Conservation (phyloP, 345 rosid species). For the Lepidium africanum region DNA sequence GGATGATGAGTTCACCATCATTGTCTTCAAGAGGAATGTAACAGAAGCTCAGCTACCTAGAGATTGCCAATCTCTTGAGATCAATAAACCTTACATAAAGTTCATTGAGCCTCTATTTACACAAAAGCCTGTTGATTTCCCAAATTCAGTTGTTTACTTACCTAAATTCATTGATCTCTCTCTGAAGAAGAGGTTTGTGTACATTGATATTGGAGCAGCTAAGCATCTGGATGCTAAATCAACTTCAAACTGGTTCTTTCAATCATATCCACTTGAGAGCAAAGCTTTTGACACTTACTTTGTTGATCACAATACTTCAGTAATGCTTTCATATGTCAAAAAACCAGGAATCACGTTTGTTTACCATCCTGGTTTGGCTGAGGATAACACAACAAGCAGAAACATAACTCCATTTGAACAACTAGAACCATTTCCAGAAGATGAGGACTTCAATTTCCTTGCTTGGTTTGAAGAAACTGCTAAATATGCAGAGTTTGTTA, state of each 20-base stretch:
- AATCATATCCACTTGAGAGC: slow-evolving; percentile 51
- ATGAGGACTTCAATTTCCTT: slow-evolving; percentile 53
- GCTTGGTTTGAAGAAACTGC: slow-evolving; percentile 70
- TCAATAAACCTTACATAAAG: slow-evolving; percentile 36
- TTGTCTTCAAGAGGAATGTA: slow-evolving; percentile 50
- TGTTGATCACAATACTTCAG: slow-evolving; percentile 72
- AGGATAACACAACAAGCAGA: slow-evolving; percentile 8
- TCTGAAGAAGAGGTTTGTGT: slow-evolving; percentile 38
- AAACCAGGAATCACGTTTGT: slow-evolving; percentile 62
- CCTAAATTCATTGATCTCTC: slow-evolving; percentile 45
- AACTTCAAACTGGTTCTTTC: slow-evolving; percentile 44
- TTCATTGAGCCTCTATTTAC: slow-evolving; percentile 50
- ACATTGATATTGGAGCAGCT: slow-evolving; percentile 59
- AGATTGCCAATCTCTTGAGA: slow-evolving; percentile 45
- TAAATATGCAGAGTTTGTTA: slow-evolving; percentile 51
- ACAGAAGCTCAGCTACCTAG: slow-evolving; percentile 13
- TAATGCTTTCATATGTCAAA: slow-evolving; percentile 50
- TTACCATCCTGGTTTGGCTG: slow-evolving; percentile 67
- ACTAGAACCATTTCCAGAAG: slow-evolving; percentile 40
- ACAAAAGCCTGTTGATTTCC: slow-evolving; percentile 3
- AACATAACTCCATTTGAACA: slow-evolving; percentile 24
- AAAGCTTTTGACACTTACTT: slow-evolving; percentile 53
- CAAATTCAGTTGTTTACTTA: slow-evolving; percentile 5
- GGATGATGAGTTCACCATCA: slow-evolving; percentile 34
- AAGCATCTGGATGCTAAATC: slow-evolving; percentile 33